A percentile compares a stretch with the other conserved stretches of the same genome.
Evolutionary conservation across 345 rosid species (phyloP).

Genomic region (Citrus unshiu): DNA sequence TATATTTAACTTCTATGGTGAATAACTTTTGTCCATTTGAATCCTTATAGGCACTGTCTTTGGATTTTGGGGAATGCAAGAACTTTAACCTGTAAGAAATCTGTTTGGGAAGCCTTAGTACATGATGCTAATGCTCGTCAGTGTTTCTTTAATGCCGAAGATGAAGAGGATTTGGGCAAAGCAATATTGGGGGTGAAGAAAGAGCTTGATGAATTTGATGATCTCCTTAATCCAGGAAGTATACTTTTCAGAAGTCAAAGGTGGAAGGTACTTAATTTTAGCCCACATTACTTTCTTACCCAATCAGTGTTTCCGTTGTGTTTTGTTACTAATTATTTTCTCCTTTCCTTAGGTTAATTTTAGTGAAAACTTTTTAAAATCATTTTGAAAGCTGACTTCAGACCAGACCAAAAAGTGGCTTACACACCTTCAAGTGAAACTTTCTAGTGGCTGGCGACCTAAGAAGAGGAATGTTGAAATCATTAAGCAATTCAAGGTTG

Average conservation of each 20-base stretch:
- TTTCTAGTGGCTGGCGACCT: constrained; percentile 56
- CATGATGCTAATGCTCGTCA: constrained; percentile 36
- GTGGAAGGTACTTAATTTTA: constrained; percentile 44
- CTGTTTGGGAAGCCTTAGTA: constrained; percentile 36
- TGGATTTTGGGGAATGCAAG: constrained; percentile 52
- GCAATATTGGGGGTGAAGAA: constrained; percentile 31
- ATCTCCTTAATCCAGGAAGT: constrained; percentile 31
- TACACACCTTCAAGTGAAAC: constrained; percentile 25
- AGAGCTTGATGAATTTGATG: constrained; percentile 38
- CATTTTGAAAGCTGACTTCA: constrained; percentile 44
- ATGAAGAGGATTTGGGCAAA: constrained; percentile 35
- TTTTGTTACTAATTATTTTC: neutral
- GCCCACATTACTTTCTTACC: neutral
- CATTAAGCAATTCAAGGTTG: constrained; percentile 43
- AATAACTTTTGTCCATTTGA: neutral
- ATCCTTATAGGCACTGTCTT: constrained; percentile 35
- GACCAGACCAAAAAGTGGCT: constrained; percentile 16
- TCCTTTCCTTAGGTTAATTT: constrained; percentile 38
- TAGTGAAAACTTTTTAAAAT: constrained; percentile 41
- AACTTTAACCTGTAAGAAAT: constrained; percentile 29
- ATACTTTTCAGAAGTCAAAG: constrained; percentile 30
- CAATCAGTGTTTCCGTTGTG: constrained; percentile 13
- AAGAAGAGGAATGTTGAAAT: constrained; percentile 32
- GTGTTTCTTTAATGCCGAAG: constrained; percentile 43
- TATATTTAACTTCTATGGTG: neutral